Evolutionary conservation across 2,329 filamentous ascomycete genomes (phyloP).

Genomic region (Iodosphaeria phyllophila): DNA sequence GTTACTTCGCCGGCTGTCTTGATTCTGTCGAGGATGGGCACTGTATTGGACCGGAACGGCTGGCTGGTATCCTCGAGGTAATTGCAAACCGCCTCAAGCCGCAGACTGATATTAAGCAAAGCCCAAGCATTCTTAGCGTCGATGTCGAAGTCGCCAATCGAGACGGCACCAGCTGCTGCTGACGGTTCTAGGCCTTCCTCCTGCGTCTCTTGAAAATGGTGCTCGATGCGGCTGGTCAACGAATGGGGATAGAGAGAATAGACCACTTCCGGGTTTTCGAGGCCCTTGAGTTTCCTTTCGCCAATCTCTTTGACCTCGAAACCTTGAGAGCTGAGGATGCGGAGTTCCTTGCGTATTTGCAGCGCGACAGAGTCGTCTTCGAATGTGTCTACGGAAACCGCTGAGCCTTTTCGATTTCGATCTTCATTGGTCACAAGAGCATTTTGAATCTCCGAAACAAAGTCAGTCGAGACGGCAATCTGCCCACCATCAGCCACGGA

Average conservation of each 20-base stretch:
- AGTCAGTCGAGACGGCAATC: constrained; percentile 91
- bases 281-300: constrained; percentile 84
- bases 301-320: constrained; percentile 96
- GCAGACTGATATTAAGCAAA: constrained; percentile 73
- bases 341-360: constrained; percentile 71
- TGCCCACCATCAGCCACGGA: constrained; percentile 91
- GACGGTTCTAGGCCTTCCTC: too few species aligned
- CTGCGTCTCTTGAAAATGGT: constrained; percentile 34
- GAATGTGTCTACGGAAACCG: constrained; percentile 54
- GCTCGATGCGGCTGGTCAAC: constrained; percentile 60
- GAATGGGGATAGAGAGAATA: constrained; percentile 91
- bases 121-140: constrained; percentile 77
- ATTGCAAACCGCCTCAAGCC: constrained; percentile 86
- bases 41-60: too few species aligned
- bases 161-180: too few species aligned
- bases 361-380: constrained; percentile 58
- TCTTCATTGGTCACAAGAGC: constrained; percentile 83
- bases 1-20: constrained; percentile 67
- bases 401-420: constrained; percentile 50
- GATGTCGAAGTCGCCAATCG: constrained; percentile 45
- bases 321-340: constrained; percentile 72
- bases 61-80: constrained; percentile 66
- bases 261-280: constrained; percentile 91
- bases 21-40: constrained; percentile 58
- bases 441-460: constrained; percentile 87